These are phyloP conservation scores for Gremmenia infestans DNA, from an alignment of 2,329 filamentous ascomycete species.

Conservation along the genomic window DNA sequence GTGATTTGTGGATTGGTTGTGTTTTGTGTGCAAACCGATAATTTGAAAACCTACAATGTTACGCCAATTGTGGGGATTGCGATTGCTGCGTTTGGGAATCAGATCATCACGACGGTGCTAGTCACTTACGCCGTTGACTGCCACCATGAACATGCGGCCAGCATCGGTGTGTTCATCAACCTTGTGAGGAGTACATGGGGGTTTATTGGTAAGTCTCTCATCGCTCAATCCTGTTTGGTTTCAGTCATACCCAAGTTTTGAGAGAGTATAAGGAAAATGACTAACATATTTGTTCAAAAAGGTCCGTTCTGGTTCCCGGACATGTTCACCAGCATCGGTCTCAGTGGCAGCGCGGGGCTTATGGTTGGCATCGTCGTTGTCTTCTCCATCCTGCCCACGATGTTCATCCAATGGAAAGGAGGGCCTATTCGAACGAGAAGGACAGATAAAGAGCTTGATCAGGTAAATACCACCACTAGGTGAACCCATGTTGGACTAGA, in stretches of 20 bases:
- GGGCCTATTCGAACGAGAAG: conserved; percentile 5
- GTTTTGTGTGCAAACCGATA: conserved; percentile 47
- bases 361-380: conserved; percentile 34
- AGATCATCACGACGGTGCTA: conserved; percentile 53
- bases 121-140: conserved; percentile 49
- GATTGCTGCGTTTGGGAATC: conserved; percentile 50
- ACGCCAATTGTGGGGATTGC: conserved; percentile 51
- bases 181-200: conserved; percentile 51
- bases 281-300: neutral
- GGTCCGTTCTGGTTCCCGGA: conserved; percentile 31
- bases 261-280: neutral
- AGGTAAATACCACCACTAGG: conserved; percentile 9
- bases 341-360: conserved; percentile 32
- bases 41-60: conserved; percentile 47
- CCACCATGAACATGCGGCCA: conserved; percentile 46
- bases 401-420: conserved; percentile 29
- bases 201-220: conserved; percentile 36
- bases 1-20: conserved; percentile 48
- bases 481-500: neutral
- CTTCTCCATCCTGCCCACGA: conserved; percentile 30
- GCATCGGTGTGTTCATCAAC: conserved; percentile 56
- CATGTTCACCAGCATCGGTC: conserved; percentile 33
- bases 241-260: neutral
- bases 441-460: conserved; percentile 9
- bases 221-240: neutral